Conservation (phyloP, 148 eudicot genomes). For the Cornus kousa region DNA sequence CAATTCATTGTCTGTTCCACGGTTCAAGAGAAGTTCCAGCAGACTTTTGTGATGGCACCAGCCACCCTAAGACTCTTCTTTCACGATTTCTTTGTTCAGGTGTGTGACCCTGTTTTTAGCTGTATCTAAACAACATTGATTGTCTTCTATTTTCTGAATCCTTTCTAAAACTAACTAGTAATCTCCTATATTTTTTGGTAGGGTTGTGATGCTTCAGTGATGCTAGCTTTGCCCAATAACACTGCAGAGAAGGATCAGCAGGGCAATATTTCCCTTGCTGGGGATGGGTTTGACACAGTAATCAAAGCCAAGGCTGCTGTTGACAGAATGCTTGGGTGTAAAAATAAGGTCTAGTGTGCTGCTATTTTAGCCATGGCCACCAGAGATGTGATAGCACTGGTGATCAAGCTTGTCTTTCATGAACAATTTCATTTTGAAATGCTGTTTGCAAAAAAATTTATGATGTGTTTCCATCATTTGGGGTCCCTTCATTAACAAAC, state of each 20-base stretch:
- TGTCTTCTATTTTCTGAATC: too few relatives aligned
- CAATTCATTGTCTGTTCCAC: slow-evolving; percentile 56
- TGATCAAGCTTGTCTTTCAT: neutral
- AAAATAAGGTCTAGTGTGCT: slow-evolving; percentile 75
- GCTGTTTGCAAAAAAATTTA: too few relatives aligned
- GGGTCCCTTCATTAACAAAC: too few relatives aligned
- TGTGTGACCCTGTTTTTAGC: slow-evolving; percentile 4
- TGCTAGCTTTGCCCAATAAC: slow-evolving; percentile 41
- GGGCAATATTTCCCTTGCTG: slow-evolving; percentile 64
- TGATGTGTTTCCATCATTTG: too few relatives aligned
- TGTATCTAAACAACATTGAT: neutral
- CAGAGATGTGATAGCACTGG: slow-evolving; percentile 66
- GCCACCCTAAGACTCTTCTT: slow-evolving; percentile 78
- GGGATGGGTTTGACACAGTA: slow-evolving; percentile 82
- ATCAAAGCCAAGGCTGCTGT: slow-evolving; percentile 70
- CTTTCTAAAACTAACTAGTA: too few relatives aligned
- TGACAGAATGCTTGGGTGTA: slow-evolving; percentile 53
- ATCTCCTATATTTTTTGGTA: neutral
- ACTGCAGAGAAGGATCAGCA: slow-evolving; percentile 68
- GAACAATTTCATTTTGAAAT: too few relatives aligned
- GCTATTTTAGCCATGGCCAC: slow-evolving; percentile 82
- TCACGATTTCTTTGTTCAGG: slow-evolving; percentile 74
- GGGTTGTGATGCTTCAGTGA: slow-evolving; percentile 60
- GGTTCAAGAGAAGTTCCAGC: slow-evolving; percentile 44
- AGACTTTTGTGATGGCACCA: slow-evolving; percentile 62